phyloP scores from a whole-genome alignment of 345 rosid genomes.

The Corchorus olitorius region DNA sequence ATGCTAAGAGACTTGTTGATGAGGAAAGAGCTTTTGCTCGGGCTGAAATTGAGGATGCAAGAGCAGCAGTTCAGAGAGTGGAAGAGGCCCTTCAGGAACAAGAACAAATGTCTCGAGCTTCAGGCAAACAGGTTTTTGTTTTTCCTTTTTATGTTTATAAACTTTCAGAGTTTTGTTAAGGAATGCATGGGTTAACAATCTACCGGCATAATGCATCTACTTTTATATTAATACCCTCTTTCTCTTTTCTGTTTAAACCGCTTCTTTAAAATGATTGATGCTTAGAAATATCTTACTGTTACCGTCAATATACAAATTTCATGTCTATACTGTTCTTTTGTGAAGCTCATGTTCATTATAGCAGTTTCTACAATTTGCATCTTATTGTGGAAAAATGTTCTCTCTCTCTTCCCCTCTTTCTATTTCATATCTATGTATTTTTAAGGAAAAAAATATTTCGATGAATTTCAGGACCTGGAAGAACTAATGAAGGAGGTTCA shows the following conservation, averaged over 20 bases:
- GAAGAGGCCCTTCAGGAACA: conserved; percentile 93
- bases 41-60: conserved; percentile 94
- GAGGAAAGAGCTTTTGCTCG: conserved; percentile 97
- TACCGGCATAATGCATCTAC: neutral
- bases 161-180: neutral
- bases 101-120: conserved; percentile 72
- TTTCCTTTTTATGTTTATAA: neutral
- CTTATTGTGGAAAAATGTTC: conserved; percentile 6
- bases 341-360: neutral
- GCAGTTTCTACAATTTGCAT: conserved; percentile 10
- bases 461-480: conserved; percentile 71
- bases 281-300: conserved; percentile 2
- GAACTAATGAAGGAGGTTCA: conserved; percentile 98
- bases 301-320: neutral
- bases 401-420: neutral
- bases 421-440: neutral
- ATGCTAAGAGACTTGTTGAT: conserved; percentile 93
- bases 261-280: neutral
- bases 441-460: neutral
- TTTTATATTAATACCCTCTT: neutral
- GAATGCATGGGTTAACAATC: neutral
- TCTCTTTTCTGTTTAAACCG: neutral
- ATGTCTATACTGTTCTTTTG: neutral
- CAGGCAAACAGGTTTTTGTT: conserved; percentile 61
- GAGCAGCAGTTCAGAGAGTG: conserved; percentile 95